Base-by-base conservation (phyloP, 306 rosid species). In the Cucumis melo region DNA sequence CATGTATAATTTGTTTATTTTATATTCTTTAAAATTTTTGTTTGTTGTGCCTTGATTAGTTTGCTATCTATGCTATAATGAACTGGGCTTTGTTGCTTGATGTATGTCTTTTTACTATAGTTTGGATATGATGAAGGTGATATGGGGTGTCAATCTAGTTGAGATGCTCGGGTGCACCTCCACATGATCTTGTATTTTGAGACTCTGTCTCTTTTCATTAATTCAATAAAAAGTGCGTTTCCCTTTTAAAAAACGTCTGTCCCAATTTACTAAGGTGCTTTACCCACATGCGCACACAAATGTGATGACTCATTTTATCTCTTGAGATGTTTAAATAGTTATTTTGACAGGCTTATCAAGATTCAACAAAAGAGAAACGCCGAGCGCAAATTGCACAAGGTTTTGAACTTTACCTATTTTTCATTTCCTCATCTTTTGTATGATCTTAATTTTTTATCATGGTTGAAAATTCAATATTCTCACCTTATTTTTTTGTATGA, bases 361-460 rank as follows among this genome's bases (percentile, higher is more conserved):
- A 95, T 10, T 92, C 99, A 65, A 88, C 99, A 17, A 95, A 95
- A 81, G 99, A 95, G 87, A 95, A 84, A 81, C 92, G 97, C 12
- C 99, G 99, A 76, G 86, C 90, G 0, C 96, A 83, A 82, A 92
- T 95, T 83, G 90, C 96, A 79, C 99, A 95, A 89, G 98, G 98
- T 94, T 84, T 84, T 53, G 36, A 29, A 34, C 58, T 70, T 42
- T 57, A 21, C 21, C 75, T 23, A 70, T 70, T 8, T 70, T 70
- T 48, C 21, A 71, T 73, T 51, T 50, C 46, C 14, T 73, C 76
- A 73, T 27, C 61, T 29, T 29, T 9, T 29, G 42, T 19, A 27
- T 72, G 24, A 29, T 15, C 60, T 50, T 50, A 50, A 27, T 51
- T 24, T 23, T 27, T 50, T 51, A 51, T 50, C 24, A 19, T 50